Evolutionary conservation across 371 early-diverging fungal genomes (phyloP).

Genomic region (Amoeboaphelidium protococcarum): DNA sequence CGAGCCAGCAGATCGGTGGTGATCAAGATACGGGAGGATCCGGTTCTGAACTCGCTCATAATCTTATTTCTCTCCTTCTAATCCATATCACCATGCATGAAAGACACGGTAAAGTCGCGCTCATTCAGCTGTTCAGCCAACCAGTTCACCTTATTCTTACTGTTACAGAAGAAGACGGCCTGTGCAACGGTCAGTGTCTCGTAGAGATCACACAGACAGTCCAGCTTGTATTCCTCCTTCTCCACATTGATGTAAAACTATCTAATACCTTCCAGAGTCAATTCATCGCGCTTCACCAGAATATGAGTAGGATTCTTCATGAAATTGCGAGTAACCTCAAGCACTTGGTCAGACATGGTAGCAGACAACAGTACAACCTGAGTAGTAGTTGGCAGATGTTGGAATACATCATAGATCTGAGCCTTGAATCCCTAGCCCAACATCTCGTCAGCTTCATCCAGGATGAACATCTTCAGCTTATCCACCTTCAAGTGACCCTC

Average conservation of each 20-base stretch:
- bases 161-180: constrained; percentile 98
- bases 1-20: constrained; percentile 87
- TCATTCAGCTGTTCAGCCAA: constrained; percentile 79
- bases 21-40: constrained; percentile 62
- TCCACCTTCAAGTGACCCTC: constrained; percentile 56
- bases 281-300: constrained; percentile 97
- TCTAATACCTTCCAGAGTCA: constrained; percentile 99
- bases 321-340: constrained; percentile 89
- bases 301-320: constrained; percentile 95
- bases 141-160: constrained; percentile 93
- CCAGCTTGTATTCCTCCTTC: constrained; percentile 83
- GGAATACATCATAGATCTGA: constrained; percentile 93
- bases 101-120: constrained; percentile 81
- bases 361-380: constrained; percentile 97
- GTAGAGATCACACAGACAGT: constrained; percentile 88
- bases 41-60: constrained; percentile 88
- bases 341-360: constrained; percentile 87
- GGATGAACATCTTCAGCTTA: constrained; percentile 81
- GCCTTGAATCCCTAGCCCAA: constrained; percentile 94
- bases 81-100: constrained; percentile 96
- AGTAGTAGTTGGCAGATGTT: constrained; percentile 60
- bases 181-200: constrained; percentile 88
- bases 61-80: constrained; percentile 88
- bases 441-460: constrained; percentile 99
- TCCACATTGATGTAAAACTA: constrained; percentile 97